Percentiles rank a stretch among this genome's conserved stretches.
phyloP scores from a whole-genome alignment of 805 yeast genomes.

The Candida insectalens region DNA sequence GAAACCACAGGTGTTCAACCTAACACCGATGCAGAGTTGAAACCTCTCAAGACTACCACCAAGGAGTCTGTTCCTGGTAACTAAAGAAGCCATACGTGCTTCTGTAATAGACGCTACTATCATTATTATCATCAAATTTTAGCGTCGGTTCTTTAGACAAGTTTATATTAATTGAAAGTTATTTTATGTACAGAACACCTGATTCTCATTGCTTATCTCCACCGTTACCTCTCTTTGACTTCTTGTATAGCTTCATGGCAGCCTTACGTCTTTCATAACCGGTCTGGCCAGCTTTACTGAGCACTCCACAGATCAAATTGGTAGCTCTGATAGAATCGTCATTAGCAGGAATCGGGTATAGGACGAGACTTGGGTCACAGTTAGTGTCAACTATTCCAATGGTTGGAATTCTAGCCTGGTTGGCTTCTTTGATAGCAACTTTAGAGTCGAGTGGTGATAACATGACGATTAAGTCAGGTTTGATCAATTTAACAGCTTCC shows the following conservation, averaged over 20 bases:
- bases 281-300: slow-evolving; percentile 75
- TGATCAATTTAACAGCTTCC: slow-evolving; percentile 46
- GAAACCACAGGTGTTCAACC: too few species aligned
- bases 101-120: too few species aligned
- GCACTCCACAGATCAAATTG: slow-evolving; percentile 70
- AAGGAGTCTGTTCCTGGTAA: too few species aligned
- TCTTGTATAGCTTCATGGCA: slow-evolving; percentile 26
- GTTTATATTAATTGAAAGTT: too few species aligned
- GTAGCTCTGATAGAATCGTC: slow-evolving; percentile 84
- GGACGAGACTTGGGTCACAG: slow-evolving; percentile 79
- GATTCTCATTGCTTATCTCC: too few species aligned
- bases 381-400: slow-evolving; percentile 92
- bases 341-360: slow-evolving; percentile 94
- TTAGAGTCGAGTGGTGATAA: slow-evolving; percentile 84
- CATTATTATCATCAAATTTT: too few species aligned
- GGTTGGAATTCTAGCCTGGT: slow-evolving; percentile 77
- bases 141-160: too few species aligned
- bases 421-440: slow-evolving; percentile 73
- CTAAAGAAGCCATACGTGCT: too few species aligned
- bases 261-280: slow-evolving; percentile 56
- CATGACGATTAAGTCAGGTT: slow-evolving; percentile 83
- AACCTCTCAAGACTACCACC: too few species aligned
- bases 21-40: too few species aligned
- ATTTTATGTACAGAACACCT: too few species aligned
- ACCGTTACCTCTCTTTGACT: too few species aligned